A percentile compares a stretch with the other conserved stretches of the same genome.
These are phyloP conservation scores for Ustilago curta DNA, from an alignment of 1,284 basidiomycete species.

Conservation along the genomic window DNA sequence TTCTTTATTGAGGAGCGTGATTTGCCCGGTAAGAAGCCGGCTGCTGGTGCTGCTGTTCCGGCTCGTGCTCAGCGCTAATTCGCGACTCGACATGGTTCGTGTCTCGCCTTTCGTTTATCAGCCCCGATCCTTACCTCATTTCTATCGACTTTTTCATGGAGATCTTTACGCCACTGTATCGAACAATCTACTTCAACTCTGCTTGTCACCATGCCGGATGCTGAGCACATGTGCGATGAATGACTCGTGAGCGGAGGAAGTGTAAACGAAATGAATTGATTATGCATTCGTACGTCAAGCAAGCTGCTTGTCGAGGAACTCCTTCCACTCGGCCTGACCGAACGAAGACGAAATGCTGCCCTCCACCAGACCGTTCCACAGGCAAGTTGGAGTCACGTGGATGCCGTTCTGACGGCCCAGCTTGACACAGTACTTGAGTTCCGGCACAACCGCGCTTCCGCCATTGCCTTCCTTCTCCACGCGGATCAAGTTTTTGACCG, in stretches of 20 bases:
- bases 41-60: slow-evolving; percentile 33
- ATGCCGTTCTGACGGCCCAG: slow-evolving; percentile 89
- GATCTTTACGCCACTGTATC: slow-evolving; percentile 1
- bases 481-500: slow-evolving; percentile 76
- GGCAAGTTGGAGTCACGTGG: slow-evolving; percentile 87
- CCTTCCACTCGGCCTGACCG: slow-evolving; percentile 84
- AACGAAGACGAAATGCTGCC: slow-evolving; percentile 84
- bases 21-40: slow-evolving; percentile 65
- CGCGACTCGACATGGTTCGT: neutral
- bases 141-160: neutral
- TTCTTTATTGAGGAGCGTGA: slow-evolving; percentile 68
- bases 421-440: slow-evolving; percentile 85
- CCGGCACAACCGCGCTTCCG: slow-evolving; percentile 81
- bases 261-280: neutral
- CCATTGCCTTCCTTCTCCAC: slow-evolving; percentile 79
- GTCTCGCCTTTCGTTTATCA: neutral
- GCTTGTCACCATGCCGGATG: neutral
- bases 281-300: neutral
- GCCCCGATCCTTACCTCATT: neutral
- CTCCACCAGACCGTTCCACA: slow-evolving; percentile 77
- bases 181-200: neutral
- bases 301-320: slow-evolving; percentile 80
- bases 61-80: slow-evolving; percentile 33
- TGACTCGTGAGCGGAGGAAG: neutral
- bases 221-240: no score